These are phyloP conservation scores for Furcasterigmium furcatum DNA, from an alignment of 2,329 filamentous ascomycete species.

Conservation along the genomic window DNA sequence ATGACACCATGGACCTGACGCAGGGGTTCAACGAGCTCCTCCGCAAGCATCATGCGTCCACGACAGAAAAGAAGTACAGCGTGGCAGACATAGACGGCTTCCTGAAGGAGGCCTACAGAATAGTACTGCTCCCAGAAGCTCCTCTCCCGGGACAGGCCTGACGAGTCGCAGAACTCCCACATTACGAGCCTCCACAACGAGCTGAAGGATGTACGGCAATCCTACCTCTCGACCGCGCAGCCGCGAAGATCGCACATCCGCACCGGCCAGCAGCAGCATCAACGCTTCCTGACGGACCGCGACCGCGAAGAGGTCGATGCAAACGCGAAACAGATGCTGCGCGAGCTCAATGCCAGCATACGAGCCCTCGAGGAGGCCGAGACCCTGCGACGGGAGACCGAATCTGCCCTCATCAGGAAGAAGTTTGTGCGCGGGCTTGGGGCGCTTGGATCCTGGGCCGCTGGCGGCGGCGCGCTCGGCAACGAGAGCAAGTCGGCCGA, in stretches of 20 bases:
- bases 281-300: conserved; percentile 66
- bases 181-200: conserved; percentile 78
- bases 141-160: no score
- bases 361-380: conserved; percentile 78
- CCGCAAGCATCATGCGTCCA: conserved; percentile 51
- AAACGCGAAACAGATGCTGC: conserved; percentile 79
- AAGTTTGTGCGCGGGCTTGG: conserved; percentile 66
- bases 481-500: conserved; percentile 56
- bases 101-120: conserved; percentile 88
- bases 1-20: conserved; percentile 53
- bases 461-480: conserved; percentile 54
- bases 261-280: conserved; percentile 37
- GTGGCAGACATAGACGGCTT: conserved; percentile 73
- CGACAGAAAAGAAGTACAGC: conserved; percentile 34
- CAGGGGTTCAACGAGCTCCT: conserved; percentile 67
- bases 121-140: no score
- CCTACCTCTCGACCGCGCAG: conserved; percentile 82
- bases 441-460: conserved; percentile 59
- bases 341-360: conserved; percentile 81
- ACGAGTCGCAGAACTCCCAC: conserved; percentile 73
- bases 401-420: conserved; percentile 66
- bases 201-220: conserved; percentile 78
- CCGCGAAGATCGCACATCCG: conserved; percentile 54
- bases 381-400: conserved; percentile 74
- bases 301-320: conserved; percentile 86